phyloP scores from a whole-genome alignment of 768 basidiomycete genomes.

The Suillus paluster region DNA sequence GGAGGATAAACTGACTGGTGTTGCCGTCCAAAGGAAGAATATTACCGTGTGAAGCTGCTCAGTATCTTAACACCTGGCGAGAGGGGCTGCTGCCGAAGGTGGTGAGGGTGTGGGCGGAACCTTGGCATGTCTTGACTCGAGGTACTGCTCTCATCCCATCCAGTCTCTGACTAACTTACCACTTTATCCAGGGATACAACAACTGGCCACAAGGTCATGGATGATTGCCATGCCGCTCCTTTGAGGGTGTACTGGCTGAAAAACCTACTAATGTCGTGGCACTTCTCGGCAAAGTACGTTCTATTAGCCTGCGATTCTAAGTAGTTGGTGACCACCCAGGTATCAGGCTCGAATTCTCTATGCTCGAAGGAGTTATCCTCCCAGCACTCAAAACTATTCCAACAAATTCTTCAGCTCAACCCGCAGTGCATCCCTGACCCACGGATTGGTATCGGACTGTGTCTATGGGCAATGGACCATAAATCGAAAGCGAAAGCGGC shows the following conservation, averaged over 20 bases:
- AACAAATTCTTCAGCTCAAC: slow-evolving; percentile 77
- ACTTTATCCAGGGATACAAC: slow-evolving; percentile 66
- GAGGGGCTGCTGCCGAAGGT: slow-evolving; percentile 56
- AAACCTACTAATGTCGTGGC: slow-evolving; percentile 90
- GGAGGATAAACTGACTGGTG: slow-evolving; percentile 62
- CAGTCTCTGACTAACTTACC: neutral
- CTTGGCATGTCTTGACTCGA: slow-evolving; percentile 66
- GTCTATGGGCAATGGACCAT: slow-evolving; percentile 89
- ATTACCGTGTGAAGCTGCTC: slow-evolving; percentile 71
- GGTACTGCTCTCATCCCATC: slow-evolving; percentile 43
- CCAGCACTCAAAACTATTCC: slow-evolving; percentile 86
- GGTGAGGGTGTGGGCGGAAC: slow-evolving; percentile 61
- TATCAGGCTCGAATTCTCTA: slow-evolving; percentile 83
- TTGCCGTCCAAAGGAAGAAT: slow-evolving; percentile 70
- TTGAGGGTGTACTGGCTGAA: slow-evolving; percentile 76
- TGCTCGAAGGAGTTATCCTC: slow-evolving; percentile 72
- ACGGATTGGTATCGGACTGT: slow-evolving; percentile 93
- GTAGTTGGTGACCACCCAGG: slow-evolving; percentile 8
- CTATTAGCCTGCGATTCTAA: neutral
- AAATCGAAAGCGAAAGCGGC: slow-evolving; percentile 82
- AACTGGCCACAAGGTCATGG: slow-evolving; percentile 81
- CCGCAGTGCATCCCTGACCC: slow-evolving; percentile 90
- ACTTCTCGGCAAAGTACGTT: slow-evolving; percentile 77
- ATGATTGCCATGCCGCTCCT: slow-evolving; percentile 81
- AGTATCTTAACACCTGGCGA: slow-evolving; percentile 67